Evolutionary conservation across 257 asterid genomes (phyloP).

Genomic region (Solanum clarkiae): DNA sequence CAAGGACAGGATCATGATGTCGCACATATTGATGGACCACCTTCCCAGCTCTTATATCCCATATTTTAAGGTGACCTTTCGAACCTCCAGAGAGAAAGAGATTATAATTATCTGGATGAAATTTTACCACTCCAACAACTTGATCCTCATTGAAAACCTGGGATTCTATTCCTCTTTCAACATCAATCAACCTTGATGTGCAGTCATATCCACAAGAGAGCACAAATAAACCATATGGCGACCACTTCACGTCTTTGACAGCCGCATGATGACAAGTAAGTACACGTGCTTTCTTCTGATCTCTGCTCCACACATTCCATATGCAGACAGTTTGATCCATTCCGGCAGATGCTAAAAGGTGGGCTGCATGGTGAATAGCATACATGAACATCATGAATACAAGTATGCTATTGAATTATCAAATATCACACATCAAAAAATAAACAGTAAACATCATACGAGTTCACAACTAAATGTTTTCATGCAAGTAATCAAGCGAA

Average conservation of each 20-base stretch:
- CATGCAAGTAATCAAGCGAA: background rate
- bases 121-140: conserved; percentile 63
- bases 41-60: conserved; percentile 73
- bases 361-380: conserved; percentile 51
- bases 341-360: conserved; percentile 91
- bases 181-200: conserved; percentile 68
- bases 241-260: conserved; percentile 89
- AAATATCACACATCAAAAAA: background rate
- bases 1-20: conserved; percentile 79
- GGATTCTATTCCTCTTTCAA: conserved; percentile 53
- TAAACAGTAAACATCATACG: background rate
- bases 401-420: background rate
- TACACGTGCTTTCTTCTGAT: conserved; percentile 41
- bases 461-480: background rate
- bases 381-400: conserved; percentile 23
- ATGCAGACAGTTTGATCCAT: conserved; percentile 69
- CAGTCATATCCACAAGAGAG: conserved; percentile 97
- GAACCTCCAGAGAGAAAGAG: conserved; percentile 91
- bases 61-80: conserved; percentile 66
- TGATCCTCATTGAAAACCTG: conserved; percentile 77
- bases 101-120: conserved; percentile 53
- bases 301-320: conserved; percentile 86
- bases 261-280: conserved; percentile 55
- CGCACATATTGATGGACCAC: conserved; percentile 61
- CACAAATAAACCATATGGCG: conserved; percentile 48